These are phyloP conservation scores for Schwanniomyces polymorphus DNA, from an alignment of 805 yeast species.

Conservation along the genomic window DNA sequence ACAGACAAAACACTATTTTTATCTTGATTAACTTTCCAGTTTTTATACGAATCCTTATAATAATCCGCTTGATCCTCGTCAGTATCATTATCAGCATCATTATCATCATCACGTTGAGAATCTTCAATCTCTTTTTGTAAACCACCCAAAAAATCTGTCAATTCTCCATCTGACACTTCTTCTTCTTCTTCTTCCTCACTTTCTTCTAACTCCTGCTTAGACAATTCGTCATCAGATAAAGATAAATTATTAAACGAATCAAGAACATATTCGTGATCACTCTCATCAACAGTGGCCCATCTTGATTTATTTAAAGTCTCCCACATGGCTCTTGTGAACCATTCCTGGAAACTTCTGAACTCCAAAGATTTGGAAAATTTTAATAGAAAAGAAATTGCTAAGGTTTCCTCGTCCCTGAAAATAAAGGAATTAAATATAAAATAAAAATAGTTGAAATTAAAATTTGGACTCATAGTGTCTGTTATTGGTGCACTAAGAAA, in stretches of 20 bases:
- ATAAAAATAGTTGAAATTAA: conserved; percentile 53
- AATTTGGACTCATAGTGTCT: conserved; percentile 62
- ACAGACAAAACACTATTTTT: conserved; percentile 68
- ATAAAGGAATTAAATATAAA: conserved; percentile 64
- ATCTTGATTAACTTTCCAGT: conserved; percentile 25
- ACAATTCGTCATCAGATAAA: conserved; percentile 35
- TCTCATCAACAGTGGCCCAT: conserved; percentile 43
- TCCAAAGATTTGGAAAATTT: conserved; percentile 45
- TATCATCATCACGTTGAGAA: conserved; percentile 11
- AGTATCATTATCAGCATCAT: conserved; percentile 12
- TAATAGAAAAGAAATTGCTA: conserved; percentile 62
- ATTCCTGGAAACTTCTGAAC: conserved; percentile 52
- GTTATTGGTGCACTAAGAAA: conserved; percentile 17
- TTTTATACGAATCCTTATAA: conserved; percentile 16
- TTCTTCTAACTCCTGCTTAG: conserved; percentile 17
- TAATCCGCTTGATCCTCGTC: conserved; percentile 35
- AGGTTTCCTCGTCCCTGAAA: conserved; percentile 20
- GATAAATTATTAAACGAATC: conserved; percentile 48
- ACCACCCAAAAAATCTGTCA: not conserved
- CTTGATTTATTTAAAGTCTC: conserved; percentile 52
- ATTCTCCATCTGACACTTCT: conserved; percentile 14
- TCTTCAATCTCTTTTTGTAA: not conserved
- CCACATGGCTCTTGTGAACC: conserved; percentile 57
- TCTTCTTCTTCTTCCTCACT: conserved; percentile 23
- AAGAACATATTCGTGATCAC: conserved; percentile 56